Percentiles rank a stretch among this genome's conserved stretches.
These are phyloP conservation scores for Fraxinus baroniana DNA, from an alignment of 305 asterid species.

Conservation along the genomic window DNA sequence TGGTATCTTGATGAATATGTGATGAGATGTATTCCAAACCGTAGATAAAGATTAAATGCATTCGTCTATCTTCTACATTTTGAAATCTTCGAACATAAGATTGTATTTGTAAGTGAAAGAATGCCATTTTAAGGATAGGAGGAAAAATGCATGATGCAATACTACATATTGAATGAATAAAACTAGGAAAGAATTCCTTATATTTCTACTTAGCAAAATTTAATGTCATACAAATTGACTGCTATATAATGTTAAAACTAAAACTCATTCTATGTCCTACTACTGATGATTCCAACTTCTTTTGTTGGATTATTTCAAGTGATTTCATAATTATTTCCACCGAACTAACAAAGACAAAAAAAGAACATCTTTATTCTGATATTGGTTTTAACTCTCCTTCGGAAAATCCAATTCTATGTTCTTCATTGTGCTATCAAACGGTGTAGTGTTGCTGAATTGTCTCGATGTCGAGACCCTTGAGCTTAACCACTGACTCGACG, in stretches of 20 bases:
- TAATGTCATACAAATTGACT: background rate
- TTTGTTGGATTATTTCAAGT: background rate
- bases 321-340: background rate
- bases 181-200: background rate
- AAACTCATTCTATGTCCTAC: background rate
- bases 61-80: background rate
- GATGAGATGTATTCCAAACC: background rate
- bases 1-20: background rate
- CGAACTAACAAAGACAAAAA: background rate
- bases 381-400: background rate
- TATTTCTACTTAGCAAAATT: background rate
- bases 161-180: background rate
- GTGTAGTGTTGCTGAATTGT: constrained; percentile 56
- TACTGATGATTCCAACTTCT: background rate
- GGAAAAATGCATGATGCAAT: background rate
- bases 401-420: background rate
- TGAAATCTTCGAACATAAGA: background rate
- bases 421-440: constrained; percentile 24
- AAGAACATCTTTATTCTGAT: background rate
- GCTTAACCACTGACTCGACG: constrained; percentile 51
- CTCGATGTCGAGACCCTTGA: constrained; percentile 50
- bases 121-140: background rate
- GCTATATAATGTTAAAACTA: background rate
- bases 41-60: background rate
- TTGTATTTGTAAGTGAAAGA: background rate